These are phyloP conservation scores for Pichia rugopelliculosa DNA, from an alignment of 805 yeast genomes.

Conservation along the genomic window DNA sequence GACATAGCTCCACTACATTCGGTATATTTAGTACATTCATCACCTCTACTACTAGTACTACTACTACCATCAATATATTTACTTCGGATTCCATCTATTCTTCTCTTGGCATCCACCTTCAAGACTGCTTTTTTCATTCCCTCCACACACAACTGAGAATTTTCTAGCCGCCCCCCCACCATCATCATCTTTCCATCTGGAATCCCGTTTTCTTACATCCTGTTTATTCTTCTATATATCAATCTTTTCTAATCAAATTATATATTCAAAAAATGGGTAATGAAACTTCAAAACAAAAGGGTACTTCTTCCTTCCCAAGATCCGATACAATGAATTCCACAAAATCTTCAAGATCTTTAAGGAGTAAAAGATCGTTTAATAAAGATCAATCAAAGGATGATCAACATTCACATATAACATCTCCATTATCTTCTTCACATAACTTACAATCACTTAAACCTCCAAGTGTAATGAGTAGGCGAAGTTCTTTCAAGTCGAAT, in stretches of 20 bases:
- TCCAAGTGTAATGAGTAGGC: slow-evolving; percentile 4
- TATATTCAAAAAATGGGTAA: slow-evolving; percentile 24
- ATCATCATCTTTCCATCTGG: too few species aligned
- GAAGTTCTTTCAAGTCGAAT: slow-evolving; percentile 6
- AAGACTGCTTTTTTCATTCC: too few species aligned
- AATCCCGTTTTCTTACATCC: background rate
- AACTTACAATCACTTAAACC: background rate
- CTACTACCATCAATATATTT: too few species aligned
- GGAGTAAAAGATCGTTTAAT: slow-evolving; percentile 22
- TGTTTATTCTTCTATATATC: background rate
- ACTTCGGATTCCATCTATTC: too few species aligned
- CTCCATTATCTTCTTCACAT: background rate
- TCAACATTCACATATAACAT: background rate
- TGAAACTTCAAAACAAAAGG: slow-evolving; percentile 28
- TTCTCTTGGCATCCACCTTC: too few species aligned
- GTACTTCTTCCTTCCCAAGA: slow-evolving; percentile 22
- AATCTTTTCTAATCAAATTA: background rate
- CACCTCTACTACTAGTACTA: too few species aligned
- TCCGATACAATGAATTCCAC: slow-evolving; percentile 28
- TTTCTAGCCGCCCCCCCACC: too few species aligned
- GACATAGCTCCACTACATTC: too few species aligned
- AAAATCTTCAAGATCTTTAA: slow-evolving; percentile 24
- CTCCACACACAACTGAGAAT: too few species aligned
- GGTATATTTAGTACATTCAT: too few species aligned
- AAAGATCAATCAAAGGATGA: slow-evolving; percentile 18